phyloP scores from a whole-genome alignment of 1,139 yeast species.

The Candida tetrigidarum region DNA sequence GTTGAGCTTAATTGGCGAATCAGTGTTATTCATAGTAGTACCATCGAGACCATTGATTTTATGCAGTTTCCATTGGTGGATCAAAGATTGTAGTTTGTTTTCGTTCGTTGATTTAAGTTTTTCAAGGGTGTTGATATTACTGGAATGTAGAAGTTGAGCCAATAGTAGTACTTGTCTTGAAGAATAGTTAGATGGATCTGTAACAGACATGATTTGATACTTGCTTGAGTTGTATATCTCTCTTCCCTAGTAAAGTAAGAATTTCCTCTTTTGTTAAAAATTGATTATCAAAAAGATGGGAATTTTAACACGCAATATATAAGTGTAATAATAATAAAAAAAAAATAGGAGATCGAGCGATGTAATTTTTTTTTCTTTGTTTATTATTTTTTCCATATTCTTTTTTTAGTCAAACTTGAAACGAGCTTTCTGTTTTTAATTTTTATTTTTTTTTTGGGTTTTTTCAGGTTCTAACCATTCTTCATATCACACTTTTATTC shows the following conservation, averaged over 20 bases:
- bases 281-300: neutral
- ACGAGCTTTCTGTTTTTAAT: constrained; percentile 1
- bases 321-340: too few species aligned
- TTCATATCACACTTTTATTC: too few species aligned
- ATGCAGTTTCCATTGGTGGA: constrained; percentile 22
- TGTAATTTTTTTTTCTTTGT: neutral
- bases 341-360: neutral
- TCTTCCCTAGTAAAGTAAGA: too few species aligned
- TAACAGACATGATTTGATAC: neutral
- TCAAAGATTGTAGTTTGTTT: constrained; percentile 12
- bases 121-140: constrained; percentile 15
- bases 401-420: neutral
- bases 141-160: constrained; percentile 24
- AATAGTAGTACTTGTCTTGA: constrained; percentile 23
- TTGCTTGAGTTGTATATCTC: too few species aligned
- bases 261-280: neutral
- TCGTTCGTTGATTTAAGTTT: constrained; percentile 17
- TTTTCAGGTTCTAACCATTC: too few species aligned
- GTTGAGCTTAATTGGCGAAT: constrained; percentile 14
- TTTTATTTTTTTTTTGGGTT: too few species aligned
- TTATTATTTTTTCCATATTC: neutral
- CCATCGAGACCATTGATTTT: constrained; percentile 9
- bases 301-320: neutral
- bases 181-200: constrained; percentile 17
- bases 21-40: constrained; percentile 6